Evolutionary conservation across 106 monocot species (phyloP).

Genomic region (Agapanthus africanus): DNA sequence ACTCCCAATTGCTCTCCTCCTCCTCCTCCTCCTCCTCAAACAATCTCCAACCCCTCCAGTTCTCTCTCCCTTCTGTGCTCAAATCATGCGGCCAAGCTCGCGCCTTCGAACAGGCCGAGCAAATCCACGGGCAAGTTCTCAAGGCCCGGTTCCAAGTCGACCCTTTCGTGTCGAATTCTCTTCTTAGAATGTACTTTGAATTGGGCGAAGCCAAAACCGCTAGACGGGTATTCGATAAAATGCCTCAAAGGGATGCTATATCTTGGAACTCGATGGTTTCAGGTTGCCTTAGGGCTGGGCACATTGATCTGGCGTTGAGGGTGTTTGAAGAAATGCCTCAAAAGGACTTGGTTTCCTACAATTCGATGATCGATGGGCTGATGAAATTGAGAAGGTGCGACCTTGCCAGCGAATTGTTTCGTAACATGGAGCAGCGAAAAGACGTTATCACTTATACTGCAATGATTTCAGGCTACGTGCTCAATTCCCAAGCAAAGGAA

Average conservation of each 20-base stretch:
- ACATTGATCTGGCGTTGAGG: not conserved
- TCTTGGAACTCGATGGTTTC: constrained; percentile 24
- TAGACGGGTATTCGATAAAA: constrained; percentile 14
- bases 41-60: not conserved
- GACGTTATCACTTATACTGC: constrained; percentile 25
- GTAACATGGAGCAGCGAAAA: not conserved
- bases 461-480: constrained; percentile 24
- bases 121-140: constrained; percentile 20
- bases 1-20: constrained; percentile 10
- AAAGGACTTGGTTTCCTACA: constrained; percentile 11
- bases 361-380: constrained; percentile 15
- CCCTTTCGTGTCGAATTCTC: constrained; percentile 15
- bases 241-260: constrained; percentile 4
- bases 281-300: constrained; percentile 7
- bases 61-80: constrained; percentile 21
- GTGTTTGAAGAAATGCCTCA: constrained; percentile 26
- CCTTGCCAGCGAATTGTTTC: constrained; percentile 12
- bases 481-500: not conserved
- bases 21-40: too few species aligned
- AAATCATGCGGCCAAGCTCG: constrained; percentile 14
- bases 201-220: not conserved
- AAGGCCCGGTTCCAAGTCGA: constrained; percentile 11
- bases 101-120: constrained; percentile 8
- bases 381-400: constrained; percentile 5
- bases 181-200: constrained; percentile 20